A percentile compares a stretch with the other conserved stretches of the same genome.
phyloP scores from a whole-genome alignment of 1,284 basidiomycete genomes.

The Tylopilus orsonianus region DNA sequence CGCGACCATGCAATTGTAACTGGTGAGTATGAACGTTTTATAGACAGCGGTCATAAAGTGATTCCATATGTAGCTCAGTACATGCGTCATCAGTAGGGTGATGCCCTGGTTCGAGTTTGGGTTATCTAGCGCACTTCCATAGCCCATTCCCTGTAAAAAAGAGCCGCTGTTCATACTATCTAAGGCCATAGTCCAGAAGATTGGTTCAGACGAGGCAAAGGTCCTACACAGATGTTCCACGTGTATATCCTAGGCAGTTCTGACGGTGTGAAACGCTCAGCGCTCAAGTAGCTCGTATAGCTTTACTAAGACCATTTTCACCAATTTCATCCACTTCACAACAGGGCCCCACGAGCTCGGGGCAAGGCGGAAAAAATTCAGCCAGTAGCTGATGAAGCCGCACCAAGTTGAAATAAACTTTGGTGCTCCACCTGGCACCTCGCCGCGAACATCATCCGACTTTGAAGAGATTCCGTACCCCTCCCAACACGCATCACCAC shows the following conservation, averaged over 20 bases:
- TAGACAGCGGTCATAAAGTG: not conserved
- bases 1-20: constrained; percentile 85
- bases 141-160: constrained; percentile 17
- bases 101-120: not conserved
- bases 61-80: constrained; percentile 46
- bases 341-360: constrained; percentile 11
- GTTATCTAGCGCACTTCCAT: not conserved
- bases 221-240: constrained; percentile 11
- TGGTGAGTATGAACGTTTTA: constrained; percentile 37
- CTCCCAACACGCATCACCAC: constrained; percentile 36
- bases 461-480: constrained; percentile 72
- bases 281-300: no score
- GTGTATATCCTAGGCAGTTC: constrained; percentile 11
- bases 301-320: not conserved
- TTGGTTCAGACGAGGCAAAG: constrained; percentile 8
- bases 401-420: constrained; percentile 69
- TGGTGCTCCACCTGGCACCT: constrained; percentile 50
- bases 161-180: constrained; percentile 14
- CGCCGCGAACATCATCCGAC: constrained; percentile 54
- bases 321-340: constrained; percentile 2
- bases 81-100: constrained; percentile 44
- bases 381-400: constrained; percentile 53
- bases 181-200: not conserved
- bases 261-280: no score
- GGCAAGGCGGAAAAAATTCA: constrained; percentile 12